These are phyloP conservation scores for Thamnidium elegans DNA, from an alignment of 192 early-diverging fungal genomes.

Conservation along the genomic window DNA sequence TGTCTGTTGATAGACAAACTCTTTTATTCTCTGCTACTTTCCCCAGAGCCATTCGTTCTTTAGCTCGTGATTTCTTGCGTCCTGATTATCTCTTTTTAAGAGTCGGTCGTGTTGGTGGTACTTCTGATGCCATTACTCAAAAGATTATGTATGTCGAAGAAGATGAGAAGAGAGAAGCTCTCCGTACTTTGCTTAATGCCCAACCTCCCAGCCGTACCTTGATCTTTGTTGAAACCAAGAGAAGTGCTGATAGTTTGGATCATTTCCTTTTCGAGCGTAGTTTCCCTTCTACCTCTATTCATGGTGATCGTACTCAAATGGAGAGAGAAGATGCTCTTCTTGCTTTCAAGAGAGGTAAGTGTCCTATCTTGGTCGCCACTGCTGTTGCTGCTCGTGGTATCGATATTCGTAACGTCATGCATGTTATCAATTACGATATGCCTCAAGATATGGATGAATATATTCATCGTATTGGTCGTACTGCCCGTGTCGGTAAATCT, in stretches of 20 bases:
- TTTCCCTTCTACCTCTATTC: conserved; percentile 82
- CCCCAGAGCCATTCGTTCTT: conserved; percentile 84
- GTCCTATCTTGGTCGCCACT: conserved; percentile 68
- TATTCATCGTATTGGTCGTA: conserved; percentile 74
- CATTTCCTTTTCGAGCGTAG: conserved; percentile 61
- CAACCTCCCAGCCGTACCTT: conserved; percentile 64
- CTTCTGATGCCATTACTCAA: conserved; percentile 90
- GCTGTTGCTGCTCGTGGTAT: conserved; percentile 78
- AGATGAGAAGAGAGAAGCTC: conserved; percentile 37
- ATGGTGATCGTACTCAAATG: conserved; percentile 77
- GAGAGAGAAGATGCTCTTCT: conserved; percentile 74
- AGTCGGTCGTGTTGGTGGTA: conserved; percentile 88
- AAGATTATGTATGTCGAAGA: conserved; percentile 51
- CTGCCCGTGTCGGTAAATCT: conserved; percentile 59
- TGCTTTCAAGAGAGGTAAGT: conserved; percentile 66
- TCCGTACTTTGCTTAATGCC: conserved; percentile 50
- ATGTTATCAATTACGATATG: conserved; percentile 80
- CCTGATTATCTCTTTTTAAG: conserved; percentile 74
- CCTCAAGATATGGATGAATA: conserved; percentile 74
- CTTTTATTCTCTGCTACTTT: conserved; percentile 99
- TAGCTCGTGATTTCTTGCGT: conserved; percentile 89
- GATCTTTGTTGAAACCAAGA: conserved; percentile 83
- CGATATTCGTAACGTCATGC: conserved; percentile 73
- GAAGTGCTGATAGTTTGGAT: conserved; percentile 75
- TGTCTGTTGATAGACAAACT: conserved; percentile 65